phyloP scores from a whole-genome alignment of 306 rosid species.

The Quercus robur region DNA sequence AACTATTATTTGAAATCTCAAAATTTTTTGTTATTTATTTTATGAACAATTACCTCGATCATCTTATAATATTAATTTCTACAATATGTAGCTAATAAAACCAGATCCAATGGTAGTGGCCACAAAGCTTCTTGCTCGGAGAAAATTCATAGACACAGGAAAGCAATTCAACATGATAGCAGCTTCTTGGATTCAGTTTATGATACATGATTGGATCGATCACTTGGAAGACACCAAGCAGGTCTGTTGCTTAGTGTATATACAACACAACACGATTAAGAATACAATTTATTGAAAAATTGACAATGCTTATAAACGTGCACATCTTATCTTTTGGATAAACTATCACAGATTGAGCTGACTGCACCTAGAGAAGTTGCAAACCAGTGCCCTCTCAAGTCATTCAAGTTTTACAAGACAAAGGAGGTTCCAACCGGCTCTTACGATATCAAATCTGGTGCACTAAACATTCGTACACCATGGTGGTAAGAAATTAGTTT shows the following conservation, averaged over 20 bases:
- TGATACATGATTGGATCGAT: constrained; percentile 68
- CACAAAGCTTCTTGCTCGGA: constrained; percentile 46
- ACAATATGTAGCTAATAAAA: constrained; percentile 35
- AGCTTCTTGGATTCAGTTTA: constrained; percentile 72
- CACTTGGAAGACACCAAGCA: constrained; percentile 54
- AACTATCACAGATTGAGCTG: constrained; percentile 31
- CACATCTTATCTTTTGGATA: background rate
- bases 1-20: no score
- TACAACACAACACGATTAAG: background rate
- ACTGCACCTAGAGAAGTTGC: constrained; percentile 46
- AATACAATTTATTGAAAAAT: background rate
- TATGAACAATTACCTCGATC: no score
- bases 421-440: constrained; percentile 47
- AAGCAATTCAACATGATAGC: constrained; percentile 64
- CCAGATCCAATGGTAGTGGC: constrained; percentile 63
- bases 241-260: constrained; percentile 6
- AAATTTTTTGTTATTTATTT: background rate
- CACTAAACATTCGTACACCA: constrained; percentile 43
- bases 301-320: background rate
- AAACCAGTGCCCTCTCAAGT: constrained; percentile 44
- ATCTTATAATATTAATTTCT: background rate
- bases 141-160: constrained; percentile 43
- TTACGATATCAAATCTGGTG: constrained; percentile 36
- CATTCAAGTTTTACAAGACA: constrained; percentile 51
- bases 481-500: constrained; percentile 46